Conservation (phyloP, 768 basidiomycete genomes). For the Mycena galopus region DNA sequence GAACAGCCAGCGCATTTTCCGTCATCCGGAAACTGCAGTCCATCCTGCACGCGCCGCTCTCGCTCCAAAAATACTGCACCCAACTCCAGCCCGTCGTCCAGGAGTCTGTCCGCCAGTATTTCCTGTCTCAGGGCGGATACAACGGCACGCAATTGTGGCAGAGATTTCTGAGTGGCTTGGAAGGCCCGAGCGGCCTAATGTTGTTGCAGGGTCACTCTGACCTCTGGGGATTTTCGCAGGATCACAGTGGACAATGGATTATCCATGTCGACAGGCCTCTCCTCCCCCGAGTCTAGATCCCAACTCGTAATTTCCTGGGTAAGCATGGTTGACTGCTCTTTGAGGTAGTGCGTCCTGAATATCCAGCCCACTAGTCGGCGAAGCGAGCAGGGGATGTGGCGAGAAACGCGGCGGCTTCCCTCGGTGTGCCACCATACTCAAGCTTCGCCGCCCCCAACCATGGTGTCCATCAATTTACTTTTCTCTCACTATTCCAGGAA, state of each 20-base stretch:
- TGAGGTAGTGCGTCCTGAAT: no score
- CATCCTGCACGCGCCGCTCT: constrained; percentile 5
- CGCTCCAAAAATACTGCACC: constrained; percentile 5
- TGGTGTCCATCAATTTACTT: no score
- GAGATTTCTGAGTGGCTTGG: constrained; percentile 11
- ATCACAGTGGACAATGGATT: constrained; percentile 3
- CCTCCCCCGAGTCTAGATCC: neutral
- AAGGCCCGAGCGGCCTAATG: constrained; percentile 19
- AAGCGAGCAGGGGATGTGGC: no score
- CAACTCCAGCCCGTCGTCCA: neutral
- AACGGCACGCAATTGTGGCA: constrained; percentile 12
- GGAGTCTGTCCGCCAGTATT: constrained; percentile 11
- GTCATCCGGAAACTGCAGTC: constrained; percentile 21
- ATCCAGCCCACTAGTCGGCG: no score
- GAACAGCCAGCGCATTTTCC: neutral
- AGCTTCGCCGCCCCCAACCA: no score
- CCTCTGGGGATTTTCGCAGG: constrained; percentile 28
- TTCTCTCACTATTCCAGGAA: no score
- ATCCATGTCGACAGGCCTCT: constrained; percentile 13
- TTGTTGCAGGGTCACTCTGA: constrained; percentile 12
- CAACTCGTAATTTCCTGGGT: neutral
- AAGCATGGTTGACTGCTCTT: no score
- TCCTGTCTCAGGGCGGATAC: neutral
- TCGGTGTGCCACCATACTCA: no score
- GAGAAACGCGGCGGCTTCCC: no score